Evolutionary conservation across 179 eudicot species (phyloP).

Genomic region (Beta corolliflora): DNA sequence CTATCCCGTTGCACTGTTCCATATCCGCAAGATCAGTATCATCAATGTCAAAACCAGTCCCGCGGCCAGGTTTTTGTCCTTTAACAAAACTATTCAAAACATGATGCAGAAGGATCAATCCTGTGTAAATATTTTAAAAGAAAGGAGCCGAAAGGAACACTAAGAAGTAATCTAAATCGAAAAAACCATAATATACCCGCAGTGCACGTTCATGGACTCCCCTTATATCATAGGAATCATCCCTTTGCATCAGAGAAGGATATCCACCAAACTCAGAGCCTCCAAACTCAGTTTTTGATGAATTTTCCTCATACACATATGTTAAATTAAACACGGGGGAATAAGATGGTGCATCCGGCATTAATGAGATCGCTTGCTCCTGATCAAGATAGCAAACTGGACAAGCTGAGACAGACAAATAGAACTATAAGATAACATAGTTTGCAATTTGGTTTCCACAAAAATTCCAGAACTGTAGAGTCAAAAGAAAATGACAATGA

Average conservation of each 20-base stretch:
- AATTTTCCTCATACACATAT: constrained; percentile 38
- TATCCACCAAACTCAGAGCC: constrained; percentile 98
- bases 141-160: neutral
- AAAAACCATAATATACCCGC: constrained; percentile 65
- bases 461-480: neutral
- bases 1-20: constrained; percentile 82
- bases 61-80: constrained; percentile 83
- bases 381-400: constrained; percentile 54
- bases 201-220: constrained; percentile 95
- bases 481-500: constrained; percentile 3
- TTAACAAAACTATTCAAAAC: constrained; percentile 63
- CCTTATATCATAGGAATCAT: constrained; percentile 76
- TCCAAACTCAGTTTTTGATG: constrained; percentile 77
- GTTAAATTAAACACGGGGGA: constrained; percentile 48
- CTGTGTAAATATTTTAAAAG: neutral
- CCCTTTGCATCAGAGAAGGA: constrained; percentile 86
- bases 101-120: constrained; percentile 19
- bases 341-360: constrained; percentile 50
- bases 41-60: constrained; percentile 86
- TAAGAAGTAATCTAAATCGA: neutral
- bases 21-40: constrained; percentile 80
- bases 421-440: constrained; percentile 13
- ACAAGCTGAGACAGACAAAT: constrained; percentile 41
- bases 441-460: constrained; percentile 5
- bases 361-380: constrained; percentile 42